These are phyloP conservation scores for Nicotiana obtusifolia DNA, from an alignment of 257 asterid genomes.

Conservation along the genomic window DNA sequence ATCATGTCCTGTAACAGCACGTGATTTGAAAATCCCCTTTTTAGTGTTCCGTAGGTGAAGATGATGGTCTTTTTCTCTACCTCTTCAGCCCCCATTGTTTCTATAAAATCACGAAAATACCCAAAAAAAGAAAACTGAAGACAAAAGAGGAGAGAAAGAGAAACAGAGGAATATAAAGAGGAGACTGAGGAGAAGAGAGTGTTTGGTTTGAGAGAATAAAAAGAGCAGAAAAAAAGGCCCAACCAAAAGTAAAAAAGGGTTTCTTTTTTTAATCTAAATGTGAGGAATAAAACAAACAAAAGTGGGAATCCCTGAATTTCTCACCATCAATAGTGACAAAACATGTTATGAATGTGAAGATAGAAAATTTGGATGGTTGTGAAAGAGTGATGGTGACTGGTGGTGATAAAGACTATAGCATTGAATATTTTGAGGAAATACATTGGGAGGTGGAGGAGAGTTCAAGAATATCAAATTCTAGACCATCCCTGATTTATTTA, in stretches of 20 bases:
- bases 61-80: constrained; percentile 22
- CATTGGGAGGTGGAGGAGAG: neutral
- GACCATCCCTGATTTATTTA: no score
- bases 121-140: neutral
- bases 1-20: constrained; percentile 49
- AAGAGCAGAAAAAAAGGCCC: neutral
- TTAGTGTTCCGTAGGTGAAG: constrained; percentile 80
- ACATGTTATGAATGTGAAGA: neutral
- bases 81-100: neutral
- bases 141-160: neutral
- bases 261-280: neutral
- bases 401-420: neutral
- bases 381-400: neutral
- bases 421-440: neutral
- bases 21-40: constrained; percentile 79
- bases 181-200: neutral
- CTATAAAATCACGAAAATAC: neutral
- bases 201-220: neutral
- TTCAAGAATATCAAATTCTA: neutral
- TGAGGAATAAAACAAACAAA: neutral
- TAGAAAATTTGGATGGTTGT: neutral
- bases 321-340: neutral
- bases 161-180: neutral
- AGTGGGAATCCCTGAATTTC: neutral
- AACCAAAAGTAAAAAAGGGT: neutral